Evolutionary conservation across 2,329 filamentous ascomycete genomes (phyloP).

Genomic region (Alternaria angustiovoidea): DNA sequence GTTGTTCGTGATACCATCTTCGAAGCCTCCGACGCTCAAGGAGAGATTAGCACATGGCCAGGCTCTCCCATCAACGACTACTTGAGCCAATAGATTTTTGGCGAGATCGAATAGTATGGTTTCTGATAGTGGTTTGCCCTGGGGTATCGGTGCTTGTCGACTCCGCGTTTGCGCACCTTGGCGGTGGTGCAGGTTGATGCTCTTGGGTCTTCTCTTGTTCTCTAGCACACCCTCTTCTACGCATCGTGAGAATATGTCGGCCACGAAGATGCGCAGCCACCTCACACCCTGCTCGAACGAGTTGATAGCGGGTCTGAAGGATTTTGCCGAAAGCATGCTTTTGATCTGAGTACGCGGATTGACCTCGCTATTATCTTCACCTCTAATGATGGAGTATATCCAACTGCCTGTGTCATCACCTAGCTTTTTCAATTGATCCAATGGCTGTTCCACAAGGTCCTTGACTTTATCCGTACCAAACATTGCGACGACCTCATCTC

Average conservation of each 20-base stretch:
- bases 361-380: conserved; percentile 86
- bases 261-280: conserved; percentile 90
- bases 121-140: conserved; percentile 77
- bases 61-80: conserved; percentile 77
- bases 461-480: conserved; percentile 83
- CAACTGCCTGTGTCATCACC: conserved; percentile 86
- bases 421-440: conserved; percentile 79
- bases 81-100: conserved; percentile 77
- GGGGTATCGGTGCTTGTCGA: conserved; percentile 77
- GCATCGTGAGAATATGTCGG: conserved; percentile 88
- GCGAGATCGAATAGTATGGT: conserved; percentile 76
- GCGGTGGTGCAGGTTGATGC: conserved; percentile 83
- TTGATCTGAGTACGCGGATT: conserved; percentile 93
- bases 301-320: conserved; percentile 85
- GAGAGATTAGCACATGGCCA: conserved; percentile 95
- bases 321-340: conserved; percentile 96
- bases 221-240: conserved; percentile 91
- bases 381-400: conserved; percentile 85
- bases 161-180: conserved; percentile 77
- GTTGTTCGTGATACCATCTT: conserved; percentile 84
- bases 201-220: conserved; percentile 84
- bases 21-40: conserved; percentile 88
- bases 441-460: conserved; percentile 74
- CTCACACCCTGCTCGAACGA: conserved; percentile 77
- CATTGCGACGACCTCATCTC: conserved; percentile 80